A percentile compares a stretch with the other conserved stretches of the same genome.
Conservation (phyloP, 2,329 filamentous ascomycete genomes). For the Fonsecaea monophora region DNA sequence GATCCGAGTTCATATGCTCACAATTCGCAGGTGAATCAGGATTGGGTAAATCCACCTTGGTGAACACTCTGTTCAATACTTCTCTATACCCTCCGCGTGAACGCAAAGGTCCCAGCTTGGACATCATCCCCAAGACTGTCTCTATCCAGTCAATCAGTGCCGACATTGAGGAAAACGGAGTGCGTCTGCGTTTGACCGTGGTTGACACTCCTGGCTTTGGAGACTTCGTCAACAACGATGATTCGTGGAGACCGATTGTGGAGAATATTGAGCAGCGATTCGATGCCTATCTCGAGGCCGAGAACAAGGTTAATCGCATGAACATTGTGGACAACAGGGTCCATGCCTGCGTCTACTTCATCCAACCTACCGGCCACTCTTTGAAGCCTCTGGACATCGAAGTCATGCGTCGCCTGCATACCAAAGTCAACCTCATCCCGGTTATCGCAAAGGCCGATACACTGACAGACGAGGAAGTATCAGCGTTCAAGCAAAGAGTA, state of each 20-base stretch:
- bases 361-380: conserved; percentile 97
- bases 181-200: conserved; percentile 92
- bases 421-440: conserved; percentile 99
- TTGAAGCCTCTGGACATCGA: conserved; percentile 98
- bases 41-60: conserved; percentile 96
- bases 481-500: conserved; percentile 94
- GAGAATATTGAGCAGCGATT: conserved; percentile 99
- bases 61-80: conserved; percentile 99
- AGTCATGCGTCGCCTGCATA: conserved; percentile 98
- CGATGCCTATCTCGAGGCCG: conserved; percentile 96
- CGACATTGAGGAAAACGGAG: conserved; percentile 97
- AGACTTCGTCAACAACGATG: conserved; percentile 99
- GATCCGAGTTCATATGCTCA: conserved; percentile 9
- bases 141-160: conserved; percentile 94
- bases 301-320: conserved; percentile 99
- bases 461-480: conserved; percentile 94
- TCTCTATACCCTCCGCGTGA: conserved; percentile 98
- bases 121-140: conserved; percentile 98
- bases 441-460: conserved; percentile 99
- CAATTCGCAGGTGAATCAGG: conserved; percentile 84
- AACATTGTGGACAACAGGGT: conserved; percentile 99
- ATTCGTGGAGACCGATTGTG: conserved; percentile 98
- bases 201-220: conserved; percentile 98
- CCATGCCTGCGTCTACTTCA: conserved; percentile 99
- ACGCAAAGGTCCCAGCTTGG: conserved; percentile 94